Evolutionary conservation across 129 eudicot species (phyloP), one percentile per base, ranked within the genome.

Genomic region (Smallanthus sonchifolius): DNA sequence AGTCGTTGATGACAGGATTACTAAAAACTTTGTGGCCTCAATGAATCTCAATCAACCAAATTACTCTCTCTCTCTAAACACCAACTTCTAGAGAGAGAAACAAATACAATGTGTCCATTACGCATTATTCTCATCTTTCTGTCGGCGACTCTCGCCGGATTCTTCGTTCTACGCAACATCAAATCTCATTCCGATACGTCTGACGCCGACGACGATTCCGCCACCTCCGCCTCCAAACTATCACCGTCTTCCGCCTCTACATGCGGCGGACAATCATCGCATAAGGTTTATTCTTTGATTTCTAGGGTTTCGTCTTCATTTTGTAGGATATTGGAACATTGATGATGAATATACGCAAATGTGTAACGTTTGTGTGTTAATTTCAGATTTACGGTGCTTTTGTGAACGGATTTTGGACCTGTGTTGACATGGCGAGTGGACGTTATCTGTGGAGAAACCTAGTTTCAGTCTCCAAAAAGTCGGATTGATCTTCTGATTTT

Each of bases 381-480:
- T 68, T 52, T 66, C 70, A 90, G 65, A 84, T 87, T 59, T 75
- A 40, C 42, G 72, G 69, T 60, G 85, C 72, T 28, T 24, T 87
- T 54, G 75, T 69, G 61, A 81, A 74, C 61, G 91, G 89, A 30
- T 88, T 91, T 47, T 86, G 95, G 95, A 84, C 85, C 7, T 82
- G 67, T 52, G 95, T 91, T 72, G 97, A 91, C 75, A 91, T 91
- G 97, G 95, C 97, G 34, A 91, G 92, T 79, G 95, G 92, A 28
- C 83, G 85, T 13, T 91, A 88, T 74, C 85, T 86, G 28, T 88
- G 97, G 91, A 82, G 82, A 83, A 86, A 86, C 72, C 74, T 89
- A 67, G 81, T 82, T 64, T 72, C 89, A 0, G 74, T 86, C 39
- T 55, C 86, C 4, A 76, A 86, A 67, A 67, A 79, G 45, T 32